phyloP scores from a whole-genome alignment of 2,329 filamentous ascomycete genomes.

The Pseudogymnoascus sp. region DNA sequence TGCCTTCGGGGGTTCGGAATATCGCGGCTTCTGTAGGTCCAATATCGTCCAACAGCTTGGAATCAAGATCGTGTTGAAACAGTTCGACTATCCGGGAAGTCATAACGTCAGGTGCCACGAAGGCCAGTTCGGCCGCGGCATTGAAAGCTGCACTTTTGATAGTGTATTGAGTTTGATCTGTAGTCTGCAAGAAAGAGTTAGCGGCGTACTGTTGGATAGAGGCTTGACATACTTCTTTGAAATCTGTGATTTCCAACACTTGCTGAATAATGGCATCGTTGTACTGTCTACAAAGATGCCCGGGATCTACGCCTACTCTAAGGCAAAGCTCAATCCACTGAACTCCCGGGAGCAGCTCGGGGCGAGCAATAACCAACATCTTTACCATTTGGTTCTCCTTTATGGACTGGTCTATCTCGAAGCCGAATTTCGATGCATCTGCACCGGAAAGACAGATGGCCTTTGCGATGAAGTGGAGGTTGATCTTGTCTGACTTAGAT shows the following conservation, averaged over 20 bases:
- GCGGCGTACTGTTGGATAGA: slow-evolving; percentile 13
- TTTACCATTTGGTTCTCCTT: slow-evolving; percentile 65
- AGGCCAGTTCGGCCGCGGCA: slow-evolving; percentile 83
- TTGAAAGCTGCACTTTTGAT: slow-evolving; percentile 67
- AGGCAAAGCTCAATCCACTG: slow-evolving; percentile 89
- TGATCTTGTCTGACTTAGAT: slow-evolving; percentile 54
- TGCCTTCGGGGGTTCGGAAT: slow-evolving; percentile 81
- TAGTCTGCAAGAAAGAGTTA: slow-evolving; percentile 15
- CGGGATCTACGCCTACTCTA: slow-evolving; percentile 72
- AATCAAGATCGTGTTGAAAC: slow-evolving; percentile 65
- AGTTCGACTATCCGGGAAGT: slow-evolving; percentile 67
- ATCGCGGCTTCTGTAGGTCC: slow-evolving; percentile 88
- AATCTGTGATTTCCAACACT: slow-evolving; percentile 44
- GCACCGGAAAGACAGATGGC: slow-evolving; percentile 54
- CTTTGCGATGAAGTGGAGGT: slow-evolving; percentile 53
- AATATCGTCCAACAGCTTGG: slow-evolving; percentile 58
- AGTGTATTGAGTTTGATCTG: slow-evolving; percentile 27
- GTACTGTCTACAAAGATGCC: slow-evolving; percentile 59
- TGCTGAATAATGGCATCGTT: slow-evolving; percentile 58
- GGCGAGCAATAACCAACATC: slow-evolving; percentile 68
- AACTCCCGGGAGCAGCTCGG: slow-evolving; percentile 65
- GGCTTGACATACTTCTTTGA: slow-evolving; percentile 28
- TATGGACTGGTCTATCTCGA: slow-evolving; percentile 36
- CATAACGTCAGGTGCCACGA: slow-evolving; percentile 79
- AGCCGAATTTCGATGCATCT: slow-evolving; percentile 37